These are phyloP conservation scores for Metarhizium anisopliae DNA, from an alignment of 2,329 filamentous ascomycete species.

Conservation along the genomic window DNA sequence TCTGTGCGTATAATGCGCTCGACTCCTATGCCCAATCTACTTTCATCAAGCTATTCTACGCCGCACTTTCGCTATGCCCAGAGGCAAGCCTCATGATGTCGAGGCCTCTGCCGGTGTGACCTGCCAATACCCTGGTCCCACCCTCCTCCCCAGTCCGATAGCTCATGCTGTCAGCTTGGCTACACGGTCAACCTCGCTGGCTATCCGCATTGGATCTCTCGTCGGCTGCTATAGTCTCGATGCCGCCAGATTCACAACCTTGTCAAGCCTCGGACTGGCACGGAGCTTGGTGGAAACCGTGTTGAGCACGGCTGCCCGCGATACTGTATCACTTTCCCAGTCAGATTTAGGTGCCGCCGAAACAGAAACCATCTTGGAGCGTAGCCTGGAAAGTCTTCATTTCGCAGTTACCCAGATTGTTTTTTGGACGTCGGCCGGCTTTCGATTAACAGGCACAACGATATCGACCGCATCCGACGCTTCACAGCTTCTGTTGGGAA, in stretches of 20 bases:
- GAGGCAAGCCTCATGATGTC: constrained; percentile 1
- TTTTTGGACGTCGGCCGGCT: constrained; percentile 53
- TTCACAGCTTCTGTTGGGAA: constrained; percentile 48
- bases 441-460: constrained; percentile 47
- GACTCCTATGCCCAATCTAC: neutral
- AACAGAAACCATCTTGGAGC: constrained; percentile 47
- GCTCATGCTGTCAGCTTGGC: constrained; percentile 52
- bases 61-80: neutral
- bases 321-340: constrained; percentile 34
- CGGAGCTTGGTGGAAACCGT: constrained; percentile 46
- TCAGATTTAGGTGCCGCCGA: constrained; percentile 40
- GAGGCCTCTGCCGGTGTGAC: constrained; percentile 10
- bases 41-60: neutral
- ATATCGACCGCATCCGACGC: constrained; percentile 45
- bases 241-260: constrained; percentile 45
- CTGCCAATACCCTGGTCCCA: constrained; percentile 23
- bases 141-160: constrained; percentile 47
- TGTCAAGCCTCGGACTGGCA: constrained; percentile 49
- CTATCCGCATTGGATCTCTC: constrained; percentile 43
- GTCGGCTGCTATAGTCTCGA: constrained; percentile 43
- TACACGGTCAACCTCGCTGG: constrained; percentile 49
- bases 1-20: constrained; percentile 1
- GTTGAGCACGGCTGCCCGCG: constrained; percentile 41
- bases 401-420: constrained; percentile 48
- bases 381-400: constrained; percentile 47